Conservation (phyloP, 108 stramenopile species). For the Stephanodiscus triporus region DNA sequence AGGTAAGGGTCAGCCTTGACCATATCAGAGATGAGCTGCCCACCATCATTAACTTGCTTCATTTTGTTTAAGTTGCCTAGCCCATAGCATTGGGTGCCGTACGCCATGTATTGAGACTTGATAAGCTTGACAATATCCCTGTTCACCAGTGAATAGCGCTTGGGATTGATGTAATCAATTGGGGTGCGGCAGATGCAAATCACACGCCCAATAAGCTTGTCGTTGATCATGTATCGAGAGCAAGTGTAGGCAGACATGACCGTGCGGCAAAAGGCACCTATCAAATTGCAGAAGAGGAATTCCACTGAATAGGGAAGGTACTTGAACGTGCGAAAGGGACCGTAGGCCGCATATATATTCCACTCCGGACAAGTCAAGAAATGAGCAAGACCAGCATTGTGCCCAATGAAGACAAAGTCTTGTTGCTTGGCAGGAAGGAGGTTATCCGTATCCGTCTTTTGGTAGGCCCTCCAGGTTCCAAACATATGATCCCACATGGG, state of each 20-base stretch:
- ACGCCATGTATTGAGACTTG: conserved; percentile 48
- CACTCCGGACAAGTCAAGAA: conserved; percentile 69
- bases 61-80: conserved; percentile 80
- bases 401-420: conserved; percentile 74
- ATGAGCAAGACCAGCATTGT: conserved; percentile 72
- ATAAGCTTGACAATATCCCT: conserved; percentile 67
- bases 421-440: conserved; percentile 61
- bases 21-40: conserved; percentile 65
- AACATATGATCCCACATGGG: conserved; percentile 71
- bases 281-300: conserved; percentile 54
- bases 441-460: conserved; percentile 52
- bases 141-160: conserved; percentile 55
- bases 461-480: conserved; percentile 62
- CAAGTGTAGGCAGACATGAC: conserved; percentile 57
- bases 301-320: conserved; percentile 61
- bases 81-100: conserved; percentile 65
- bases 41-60: conserved; percentile 80
- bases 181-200: conserved; percentile 68
- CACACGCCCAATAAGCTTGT: conserved; percentile 62
- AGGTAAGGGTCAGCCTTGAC: conserved; percentile 62
- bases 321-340: conserved; percentile 56
- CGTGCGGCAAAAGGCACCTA: conserved; percentile 44
- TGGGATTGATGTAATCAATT: conserved; percentile 64
- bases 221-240: conserved; percentile 64
- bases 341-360: conserved; percentile 62